Evolutionary conservation across 2,329 filamentous ascomycete species (phyloP).

Genomic region (Pseudogymnoascus pannorum): DNA sequence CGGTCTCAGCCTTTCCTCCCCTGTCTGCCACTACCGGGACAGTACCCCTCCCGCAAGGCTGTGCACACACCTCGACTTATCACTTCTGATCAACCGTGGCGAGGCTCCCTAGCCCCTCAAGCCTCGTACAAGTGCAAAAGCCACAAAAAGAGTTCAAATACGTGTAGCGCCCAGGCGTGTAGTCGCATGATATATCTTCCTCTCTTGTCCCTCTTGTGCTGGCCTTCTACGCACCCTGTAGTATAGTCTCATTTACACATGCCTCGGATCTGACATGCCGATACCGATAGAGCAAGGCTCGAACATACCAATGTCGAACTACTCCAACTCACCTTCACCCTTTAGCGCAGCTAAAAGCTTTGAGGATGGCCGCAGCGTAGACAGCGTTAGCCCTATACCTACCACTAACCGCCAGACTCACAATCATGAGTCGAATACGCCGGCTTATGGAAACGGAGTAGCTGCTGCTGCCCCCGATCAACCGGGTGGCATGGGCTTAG

Average conservation of each 20-base stretch:
- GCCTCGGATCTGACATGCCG: background rate
- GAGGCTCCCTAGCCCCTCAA: background rate
- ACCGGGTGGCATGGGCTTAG: slow-evolving; percentile 9
- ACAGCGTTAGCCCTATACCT: background rate
- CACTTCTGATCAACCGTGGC: background rate
- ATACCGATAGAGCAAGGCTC: background rate
- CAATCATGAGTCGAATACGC: background rate
- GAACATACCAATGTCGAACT: background rate
- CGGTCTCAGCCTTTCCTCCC: background rate
- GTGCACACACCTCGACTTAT: background rate
- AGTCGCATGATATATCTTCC: background rate
- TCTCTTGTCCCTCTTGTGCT: background rate
- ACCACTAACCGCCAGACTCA: background rate
- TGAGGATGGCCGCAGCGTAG: background rate
- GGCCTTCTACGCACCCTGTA: background rate
- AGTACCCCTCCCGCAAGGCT: background rate
- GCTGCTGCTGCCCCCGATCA: background rate
- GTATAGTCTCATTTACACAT: background rate
- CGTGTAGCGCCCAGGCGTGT: background rate
- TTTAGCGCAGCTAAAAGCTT: background rate
- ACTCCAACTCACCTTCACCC: background rate
- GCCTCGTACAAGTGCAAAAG: background rate
- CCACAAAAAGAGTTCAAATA: background rate
- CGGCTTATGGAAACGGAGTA: background rate
- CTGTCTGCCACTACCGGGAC: background rate